Percentiles rank a stretch among this genome's conserved stretches.
Evolutionary conservation across 208 protist genomes (phyloP).

Genomic region (Leptomonas pyrrhocoris): DNA sequence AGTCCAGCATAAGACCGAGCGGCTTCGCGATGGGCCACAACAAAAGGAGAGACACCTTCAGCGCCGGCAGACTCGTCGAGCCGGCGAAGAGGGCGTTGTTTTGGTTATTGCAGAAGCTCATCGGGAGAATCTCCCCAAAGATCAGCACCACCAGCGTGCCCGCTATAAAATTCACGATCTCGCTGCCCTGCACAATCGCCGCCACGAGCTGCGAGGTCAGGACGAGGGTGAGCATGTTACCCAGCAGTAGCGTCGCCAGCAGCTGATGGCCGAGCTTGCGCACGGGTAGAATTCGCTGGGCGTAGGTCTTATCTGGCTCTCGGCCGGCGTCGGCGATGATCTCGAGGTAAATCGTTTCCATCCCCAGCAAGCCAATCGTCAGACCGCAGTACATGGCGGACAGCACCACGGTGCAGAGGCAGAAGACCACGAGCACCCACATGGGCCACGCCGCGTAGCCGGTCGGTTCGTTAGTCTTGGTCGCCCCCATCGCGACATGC

Average conservation of each 20-base stretch:
- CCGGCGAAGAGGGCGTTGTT: constrained; percentile 71
- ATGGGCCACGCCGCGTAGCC: constrained; percentile 58
- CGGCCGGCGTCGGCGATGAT: constrained; percentile 77
- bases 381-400: constrained; percentile 84
- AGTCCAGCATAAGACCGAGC: constrained; percentile 75
- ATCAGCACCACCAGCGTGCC: constrained; percentile 72
- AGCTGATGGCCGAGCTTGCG: constrained; percentile 75
- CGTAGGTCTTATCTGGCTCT: constrained; percentile 72
- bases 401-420: constrained; percentile 47
- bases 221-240: constrained; percentile 85
- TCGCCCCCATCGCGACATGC: constrained; percentile 6
- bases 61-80: constrained; percentile 50
- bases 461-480: constrained; percentile 14
- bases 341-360: constrained; percentile 78
- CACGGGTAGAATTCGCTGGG: constrained; percentile 69
- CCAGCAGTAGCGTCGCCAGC: constrained; percentile 70
- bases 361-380: constrained; percentile 82
- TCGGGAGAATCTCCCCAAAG: constrained; percentile 82
- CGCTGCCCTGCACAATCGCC: constrained; percentile 57
- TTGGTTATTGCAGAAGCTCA: constrained; percentile 78
- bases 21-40: constrained; percentile 79
- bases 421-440: constrained; percentile 49
- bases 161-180: constrained; percentile 76
- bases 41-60: constrained; percentile 67
- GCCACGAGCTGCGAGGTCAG: constrained; percentile 83